Evolutionary conservation across 2,329 filamentous ascomycete species (phyloP).

Genomic region (Penicillium rolfsii): DNA sequence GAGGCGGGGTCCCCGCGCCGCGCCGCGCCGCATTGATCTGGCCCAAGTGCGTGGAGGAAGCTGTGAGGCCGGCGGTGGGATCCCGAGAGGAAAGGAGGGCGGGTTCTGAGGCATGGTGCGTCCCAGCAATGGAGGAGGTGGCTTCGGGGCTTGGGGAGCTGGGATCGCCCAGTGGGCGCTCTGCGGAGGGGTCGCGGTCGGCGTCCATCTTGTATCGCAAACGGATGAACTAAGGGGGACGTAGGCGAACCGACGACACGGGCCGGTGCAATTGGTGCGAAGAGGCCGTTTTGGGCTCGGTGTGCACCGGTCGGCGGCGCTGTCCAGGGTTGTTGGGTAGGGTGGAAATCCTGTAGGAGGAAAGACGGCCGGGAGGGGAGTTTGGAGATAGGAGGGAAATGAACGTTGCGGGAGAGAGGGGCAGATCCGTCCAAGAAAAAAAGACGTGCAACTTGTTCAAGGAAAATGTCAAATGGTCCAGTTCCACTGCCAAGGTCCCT

Average conservation of each 20-base stretch:
- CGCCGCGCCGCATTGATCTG: constrained; percentile 70
- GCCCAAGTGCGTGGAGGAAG: constrained; percentile 83
- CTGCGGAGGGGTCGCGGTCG: constrained; percentile 21
- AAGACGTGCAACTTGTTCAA: neutral
- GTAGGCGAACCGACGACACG: constrained; percentile 26
- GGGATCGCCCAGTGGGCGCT: constrained; percentile 9
- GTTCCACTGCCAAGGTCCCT: constrained; percentile 1
- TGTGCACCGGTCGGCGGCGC: constrained; percentile 22
- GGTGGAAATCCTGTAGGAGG: neutral
- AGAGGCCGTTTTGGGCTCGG: constrained; percentile 21
- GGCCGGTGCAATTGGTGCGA: constrained; percentile 26
- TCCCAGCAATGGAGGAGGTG: constrained; percentile 39
- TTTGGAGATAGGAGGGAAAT: neutral
- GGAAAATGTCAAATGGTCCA: neutral
- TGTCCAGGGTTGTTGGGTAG: neutral
- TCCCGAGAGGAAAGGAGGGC: constrained; percentile 34
- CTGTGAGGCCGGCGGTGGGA: constrained; percentile 60
- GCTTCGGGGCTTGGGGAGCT: constrained; percentile 55
- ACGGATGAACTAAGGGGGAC: constrained; percentile 10
- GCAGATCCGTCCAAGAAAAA: constrained; percentile 3
- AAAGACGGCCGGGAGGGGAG: neutral
- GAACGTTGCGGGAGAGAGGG: constrained; percentile 15
- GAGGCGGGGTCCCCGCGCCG: constrained; percentile 33
- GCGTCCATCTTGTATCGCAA: constrained; percentile 19
- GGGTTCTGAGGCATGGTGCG: constrained; percentile 28